Evolutionary conservation across 768 basidiomycete species (phyloP).

Genomic region (Fistulinella prunicolor): DNA sequence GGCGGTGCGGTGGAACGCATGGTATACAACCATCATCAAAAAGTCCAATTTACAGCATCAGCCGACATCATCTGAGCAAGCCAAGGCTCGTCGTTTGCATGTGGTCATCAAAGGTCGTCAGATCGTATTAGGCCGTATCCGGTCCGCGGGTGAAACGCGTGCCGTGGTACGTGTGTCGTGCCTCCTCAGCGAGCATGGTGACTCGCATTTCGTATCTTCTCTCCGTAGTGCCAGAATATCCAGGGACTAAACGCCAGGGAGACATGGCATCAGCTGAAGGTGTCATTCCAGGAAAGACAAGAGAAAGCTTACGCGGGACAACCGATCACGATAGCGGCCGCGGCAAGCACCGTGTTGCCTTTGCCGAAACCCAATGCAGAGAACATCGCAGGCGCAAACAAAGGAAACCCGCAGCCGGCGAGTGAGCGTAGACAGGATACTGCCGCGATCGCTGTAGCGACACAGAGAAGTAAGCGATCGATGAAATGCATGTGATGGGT

Average conservation of each 20-base stretch:
- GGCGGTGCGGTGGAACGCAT: too few relatives aligned
- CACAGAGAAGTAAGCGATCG: not conserved
- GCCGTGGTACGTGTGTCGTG: too few relatives aligned
- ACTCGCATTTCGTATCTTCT: constrained; percentile 50
- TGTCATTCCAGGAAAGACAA: not conserved
- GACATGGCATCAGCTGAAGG: constrained; percentile 21
- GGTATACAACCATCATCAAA: too few relatives aligned
- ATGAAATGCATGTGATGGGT: not conserved
- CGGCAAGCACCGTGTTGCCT: constrained; percentile 64
- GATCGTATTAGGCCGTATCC: too few relatives aligned
- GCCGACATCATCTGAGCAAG: too few relatives aligned
- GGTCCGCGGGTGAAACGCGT: too few relatives aligned
- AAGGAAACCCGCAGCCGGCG: constrained; percentile 71
- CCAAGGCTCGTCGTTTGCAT: too few relatives aligned
- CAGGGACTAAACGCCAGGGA: constrained; percentile 39
- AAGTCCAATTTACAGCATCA: too few relatives aligned
- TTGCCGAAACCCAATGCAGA: constrained; percentile 64
- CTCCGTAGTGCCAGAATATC: constrained; percentile 45
- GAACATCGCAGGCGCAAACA: constrained; percentile 76
- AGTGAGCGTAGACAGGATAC: constrained; percentile 60
- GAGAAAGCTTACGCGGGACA: constrained; percentile 43
- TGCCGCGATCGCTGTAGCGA: constrained; percentile 55
- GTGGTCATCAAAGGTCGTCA: too few relatives aligned
- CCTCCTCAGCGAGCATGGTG: constrained; percentile 42
- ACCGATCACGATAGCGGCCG: constrained; percentile 54